These are phyloP conservation scores for Tylopilus sp. DNA, from an alignment of 1,284 basidiomycete genomes.

Conservation along the genomic window DNA sequence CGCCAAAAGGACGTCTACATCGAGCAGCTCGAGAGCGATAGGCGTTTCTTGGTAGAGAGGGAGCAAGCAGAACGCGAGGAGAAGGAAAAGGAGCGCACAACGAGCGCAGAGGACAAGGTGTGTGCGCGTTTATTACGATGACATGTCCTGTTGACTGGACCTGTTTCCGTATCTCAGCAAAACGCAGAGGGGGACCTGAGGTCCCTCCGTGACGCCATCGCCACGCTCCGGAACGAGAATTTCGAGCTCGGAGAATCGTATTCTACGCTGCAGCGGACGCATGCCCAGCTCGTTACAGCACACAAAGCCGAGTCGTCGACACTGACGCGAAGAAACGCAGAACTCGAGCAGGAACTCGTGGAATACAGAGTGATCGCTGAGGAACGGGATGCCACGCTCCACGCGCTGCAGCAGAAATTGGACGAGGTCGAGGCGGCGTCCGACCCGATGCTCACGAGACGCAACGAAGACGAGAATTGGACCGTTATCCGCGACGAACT, in stretches of 20 bases:
- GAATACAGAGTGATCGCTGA: slow-evolving; percentile 41
- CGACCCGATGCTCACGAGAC: slow-evolving; percentile 20
- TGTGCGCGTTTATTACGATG: slow-evolving; percentile 15
- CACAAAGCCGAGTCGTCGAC: slow-evolving; percentile 49
- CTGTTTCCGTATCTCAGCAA: slow-evolving; percentile 16
- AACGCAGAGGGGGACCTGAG: slow-evolving; percentile 45
- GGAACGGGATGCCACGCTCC: slow-evolving; percentile 40
- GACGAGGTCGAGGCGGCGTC: slow-evolving; percentile 40
- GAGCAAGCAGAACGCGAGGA: slow-evolving; percentile 58
- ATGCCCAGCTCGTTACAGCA: slow-evolving; percentile 43
- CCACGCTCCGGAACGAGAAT: slow-evolving; percentile 50
- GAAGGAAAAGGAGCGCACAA: slow-evolving; percentile 41
- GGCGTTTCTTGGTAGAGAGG: slow-evolving; percentile 56
- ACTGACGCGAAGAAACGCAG: slow-evolving; percentile 40
- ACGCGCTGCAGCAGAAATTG: slow-evolving; percentile 45
- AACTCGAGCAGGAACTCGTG: slow-evolving; percentile 45
- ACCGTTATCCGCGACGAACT: slow-evolving; percentile 59
- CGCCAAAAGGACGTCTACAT: slow-evolving; percentile 56
- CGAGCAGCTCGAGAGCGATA: slow-evolving; percentile 61
- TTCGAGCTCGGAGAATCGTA: slow-evolving; percentile 55
- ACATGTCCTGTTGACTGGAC: not conserved
- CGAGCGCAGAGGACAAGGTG: slow-evolving; percentile 54
- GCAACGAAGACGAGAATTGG: slow-evolving; percentile 49
- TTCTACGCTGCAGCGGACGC: slow-evolving; percentile 41
- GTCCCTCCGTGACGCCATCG: slow-evolving; percentile 43